A percentile compares a stretch with the other conserved stretches of the same genome.
These are phyloP conservation scores for Lasiodiplodia sp. DNA, from an alignment of 2,329 filamentous ascomycete species.

Conservation along the genomic window DNA sequence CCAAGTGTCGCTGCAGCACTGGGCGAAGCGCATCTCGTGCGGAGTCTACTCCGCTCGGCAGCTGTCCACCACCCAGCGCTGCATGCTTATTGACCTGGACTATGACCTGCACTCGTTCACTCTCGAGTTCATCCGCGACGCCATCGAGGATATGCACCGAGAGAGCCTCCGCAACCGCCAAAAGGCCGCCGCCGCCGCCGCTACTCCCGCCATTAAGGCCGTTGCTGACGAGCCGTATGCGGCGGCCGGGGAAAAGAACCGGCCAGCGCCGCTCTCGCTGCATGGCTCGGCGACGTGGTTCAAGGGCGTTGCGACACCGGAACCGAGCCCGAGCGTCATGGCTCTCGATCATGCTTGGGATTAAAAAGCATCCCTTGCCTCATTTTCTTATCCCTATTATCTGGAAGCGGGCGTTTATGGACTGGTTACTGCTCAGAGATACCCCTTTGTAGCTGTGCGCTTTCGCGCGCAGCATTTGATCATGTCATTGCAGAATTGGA, in stretches of 20 bases:
- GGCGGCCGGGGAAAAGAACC: slow-evolving; percentile 31
- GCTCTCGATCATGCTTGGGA: slow-evolving; percentile 20
- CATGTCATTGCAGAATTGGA: slow-evolving; percentile 25
- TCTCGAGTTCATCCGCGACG: slow-evolving; percentile 41
- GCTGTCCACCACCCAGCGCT: slow-evolving; percentile 43
- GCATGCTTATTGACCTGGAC: slow-evolving; percentile 47
- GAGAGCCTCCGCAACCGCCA: slow-evolving; percentile 27
- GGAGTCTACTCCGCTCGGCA: slow-evolving; percentile 40
- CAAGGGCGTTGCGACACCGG: slow-evolving; percentile 47
- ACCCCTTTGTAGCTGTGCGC: slow-evolving; percentile 30
- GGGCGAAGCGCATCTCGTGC: slow-evolving; percentile 41
- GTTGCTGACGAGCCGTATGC: slow-evolving; percentile 15
- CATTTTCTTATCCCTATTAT: slow-evolving; percentile 15
- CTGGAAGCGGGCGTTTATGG: slow-evolving; percentile 25
- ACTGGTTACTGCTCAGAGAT: slow-evolving; percentile 29
- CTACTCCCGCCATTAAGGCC: slow-evolving; percentile 29
- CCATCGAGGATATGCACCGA: slow-evolving; percentile 43
- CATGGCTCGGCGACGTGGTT: slow-evolving; percentile 40
- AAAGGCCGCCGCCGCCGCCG: slow-evolving; percentile 13
- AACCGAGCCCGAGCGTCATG: slow-evolving; percentile 42
- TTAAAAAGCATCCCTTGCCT: slow-evolving; percentile 9
- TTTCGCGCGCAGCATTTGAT: slow-evolving; percentile 29
- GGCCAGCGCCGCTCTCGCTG: slow-evolving; percentile 38
- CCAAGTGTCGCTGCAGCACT: slow-evolving; percentile 41
- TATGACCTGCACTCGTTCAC: slow-evolving; percentile 47